These are phyloP conservation scores for Citrus trifoliata DNA, from an alignment of 345 rosid species.

Conservation along the genomic window DNA sequence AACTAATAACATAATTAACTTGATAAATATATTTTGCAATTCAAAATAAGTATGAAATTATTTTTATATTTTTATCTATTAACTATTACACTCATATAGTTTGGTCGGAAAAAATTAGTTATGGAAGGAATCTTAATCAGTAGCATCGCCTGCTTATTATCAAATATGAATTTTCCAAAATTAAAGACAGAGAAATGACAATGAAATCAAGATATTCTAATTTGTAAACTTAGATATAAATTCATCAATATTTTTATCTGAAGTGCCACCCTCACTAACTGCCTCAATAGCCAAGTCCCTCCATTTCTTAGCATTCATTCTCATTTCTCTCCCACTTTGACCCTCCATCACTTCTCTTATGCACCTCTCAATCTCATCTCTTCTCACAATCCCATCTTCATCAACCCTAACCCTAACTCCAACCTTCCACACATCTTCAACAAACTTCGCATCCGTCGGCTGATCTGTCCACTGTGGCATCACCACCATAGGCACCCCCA, in stretches of 20 bases:
- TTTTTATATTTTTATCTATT: too few species aligned
- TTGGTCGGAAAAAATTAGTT: too few species aligned
- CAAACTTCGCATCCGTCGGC: constrained; percentile 16
- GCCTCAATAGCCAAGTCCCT: constrained; percentile 25
- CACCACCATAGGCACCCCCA: constrained; percentile 28
- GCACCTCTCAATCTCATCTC: constrained; percentile 16
- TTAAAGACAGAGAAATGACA: not conserved
- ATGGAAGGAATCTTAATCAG: too few species aligned
- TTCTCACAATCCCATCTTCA: constrained; percentile 17
- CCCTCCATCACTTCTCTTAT: constrained; percentile 15
- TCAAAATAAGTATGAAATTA: too few species aligned
- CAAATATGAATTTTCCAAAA: not conserved
- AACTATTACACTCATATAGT: too few species aligned
- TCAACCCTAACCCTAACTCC: constrained; percentile 21
- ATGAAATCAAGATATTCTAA: not conserved
- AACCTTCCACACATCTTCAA: constrained; percentile 24
- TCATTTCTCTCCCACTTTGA: constrained; percentile 7
- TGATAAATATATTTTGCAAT: too few species aligned
- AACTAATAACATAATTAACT: too few species aligned
- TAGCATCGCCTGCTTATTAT: too few species aligned
- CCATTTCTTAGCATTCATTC: constrained; percentile 13
- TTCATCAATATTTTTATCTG: constrained; percentile 40
- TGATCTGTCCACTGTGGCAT: constrained; percentile 32
- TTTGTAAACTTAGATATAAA: constrained; percentile 27
- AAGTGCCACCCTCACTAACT: constrained; percentile 43